phyloP scores from a whole-genome alignment of 768 basidiomycete genomes.

The Mycena kentingensis region DNA sequence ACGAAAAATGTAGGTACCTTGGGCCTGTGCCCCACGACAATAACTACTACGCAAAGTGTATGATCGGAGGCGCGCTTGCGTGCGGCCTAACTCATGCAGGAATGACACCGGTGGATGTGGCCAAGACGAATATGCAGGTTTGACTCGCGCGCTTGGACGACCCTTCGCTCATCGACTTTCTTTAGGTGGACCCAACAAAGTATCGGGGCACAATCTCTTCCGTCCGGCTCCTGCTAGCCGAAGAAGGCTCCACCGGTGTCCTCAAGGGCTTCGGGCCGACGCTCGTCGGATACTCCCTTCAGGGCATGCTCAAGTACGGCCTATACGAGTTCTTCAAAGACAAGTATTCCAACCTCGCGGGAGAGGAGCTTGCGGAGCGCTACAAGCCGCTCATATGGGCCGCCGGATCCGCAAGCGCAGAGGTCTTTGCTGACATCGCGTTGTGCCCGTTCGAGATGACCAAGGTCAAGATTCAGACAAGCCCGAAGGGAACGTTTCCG shows the following conservation, averaged over 20 bases:
- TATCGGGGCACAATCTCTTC: constrained; percentile 67
- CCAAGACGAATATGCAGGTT: constrained; percentile 92
- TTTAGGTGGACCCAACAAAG: constrained; percentile 73
- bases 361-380: constrained; percentile 74
- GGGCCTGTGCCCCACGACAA: constrained; percentile 78
- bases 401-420: constrained; percentile 90
- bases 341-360: constrained; percentile 83
- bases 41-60: constrained; percentile 80
- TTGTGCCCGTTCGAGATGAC: constrained; percentile 95
- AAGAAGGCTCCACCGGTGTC: constrained; percentile 84
- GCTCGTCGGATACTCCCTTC: constrained; percentile 89
- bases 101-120: constrained; percentile 85
- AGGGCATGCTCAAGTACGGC: constrained; percentile 99
- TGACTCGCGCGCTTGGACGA: constrained; percentile 29
- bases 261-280: constrained; percentile 97
- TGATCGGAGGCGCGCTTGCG: constrained; percentile 87
- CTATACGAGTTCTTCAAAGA: constrained; percentile 98
- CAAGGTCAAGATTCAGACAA: constrained; percentile 90
- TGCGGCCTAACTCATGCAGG: constrained; percentile 89
- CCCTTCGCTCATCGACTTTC: not conserved
- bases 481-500: constrained; percentile 74
- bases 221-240: constrained; percentile 66
- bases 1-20: too few species aligned
- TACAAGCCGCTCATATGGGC: constrained; percentile 94
- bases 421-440: constrained; percentile 94